Evolutionary conservation across 768 basidiomycete species (phyloP).

Genomic region (Tremella yokohamensis): DNA sequence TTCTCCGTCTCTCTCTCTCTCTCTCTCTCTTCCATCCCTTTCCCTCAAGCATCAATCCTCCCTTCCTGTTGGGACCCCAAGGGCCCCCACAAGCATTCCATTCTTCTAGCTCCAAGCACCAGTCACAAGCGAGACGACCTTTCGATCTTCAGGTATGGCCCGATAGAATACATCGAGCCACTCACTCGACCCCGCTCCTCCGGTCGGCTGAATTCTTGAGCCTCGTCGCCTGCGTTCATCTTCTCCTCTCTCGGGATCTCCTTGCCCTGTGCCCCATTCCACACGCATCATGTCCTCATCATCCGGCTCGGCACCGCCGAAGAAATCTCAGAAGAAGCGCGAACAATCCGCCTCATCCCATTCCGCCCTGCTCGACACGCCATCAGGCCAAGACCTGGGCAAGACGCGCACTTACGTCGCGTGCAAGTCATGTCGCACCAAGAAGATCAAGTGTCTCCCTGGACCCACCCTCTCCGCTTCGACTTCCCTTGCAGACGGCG

Average conservation of each 20-base stretch:
- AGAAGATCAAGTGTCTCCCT: constrained; percentile 46
- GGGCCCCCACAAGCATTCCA: no score
- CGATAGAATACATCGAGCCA: no score
- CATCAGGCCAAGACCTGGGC: constrained; percentile 13
- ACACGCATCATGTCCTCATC: neutral
- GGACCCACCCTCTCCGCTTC: neutral
- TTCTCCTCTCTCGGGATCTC: neutral
- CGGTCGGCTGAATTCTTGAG: no score
- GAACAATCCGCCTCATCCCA: neutral
- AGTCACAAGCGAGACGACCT: no score
- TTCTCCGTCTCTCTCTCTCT: no score
- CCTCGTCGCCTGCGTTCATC: neutral
- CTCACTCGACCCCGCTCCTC: no score
- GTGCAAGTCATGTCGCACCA: constrained; percentile 35
- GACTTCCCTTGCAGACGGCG: neutral
- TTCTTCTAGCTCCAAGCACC: no score
- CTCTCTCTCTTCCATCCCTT: no score
- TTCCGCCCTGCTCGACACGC: neutral
- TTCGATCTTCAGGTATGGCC: no score
- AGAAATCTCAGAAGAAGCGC: no score
- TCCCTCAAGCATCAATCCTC: no score
- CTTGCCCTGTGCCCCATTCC: neutral
- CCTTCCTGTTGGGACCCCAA: no score
- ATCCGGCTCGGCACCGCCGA: neutral
- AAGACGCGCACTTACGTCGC: constrained; percentile 41